These are phyloP conservation scores for Thelonectria blattea DNA, from an alignment of 2,329 filamentous ascomycete species.

Conservation along the genomic window DNA sequence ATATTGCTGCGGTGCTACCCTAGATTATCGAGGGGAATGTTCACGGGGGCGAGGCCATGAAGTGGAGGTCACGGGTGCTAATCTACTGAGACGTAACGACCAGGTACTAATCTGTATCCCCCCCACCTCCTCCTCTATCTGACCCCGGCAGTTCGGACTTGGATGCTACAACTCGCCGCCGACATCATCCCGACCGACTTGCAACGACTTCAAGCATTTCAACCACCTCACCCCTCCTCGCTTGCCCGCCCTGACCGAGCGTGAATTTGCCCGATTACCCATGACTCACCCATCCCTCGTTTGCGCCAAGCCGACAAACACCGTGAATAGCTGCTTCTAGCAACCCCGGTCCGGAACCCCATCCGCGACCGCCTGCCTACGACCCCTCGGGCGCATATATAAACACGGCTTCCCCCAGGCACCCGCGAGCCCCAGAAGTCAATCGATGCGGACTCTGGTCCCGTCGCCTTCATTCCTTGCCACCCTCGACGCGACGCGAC, in stretches of 20 bases:
- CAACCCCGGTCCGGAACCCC: constrained; percentile 16
- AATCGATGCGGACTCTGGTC: constrained; percentile 16
- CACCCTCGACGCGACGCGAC: constrained; percentile 12
- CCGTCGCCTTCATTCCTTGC: constrained; percentile 7
- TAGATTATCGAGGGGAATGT: constrained; percentile 6
- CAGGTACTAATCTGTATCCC: neutral
- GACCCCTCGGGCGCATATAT: constrained; percentile 1
- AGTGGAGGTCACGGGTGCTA: neutral
- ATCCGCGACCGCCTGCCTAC: constrained; percentile 12
- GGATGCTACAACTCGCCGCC: constrained; percentile 14
- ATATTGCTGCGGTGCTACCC: constrained; percentile 1
- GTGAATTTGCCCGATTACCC: no score
- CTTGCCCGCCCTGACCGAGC: no score
- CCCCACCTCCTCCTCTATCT: constrained; percentile 1
- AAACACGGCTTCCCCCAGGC: constrained; percentile 12
- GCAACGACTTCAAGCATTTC: neutral
- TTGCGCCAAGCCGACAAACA: neutral
- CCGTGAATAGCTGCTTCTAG: constrained; percentile 10
- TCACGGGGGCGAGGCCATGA: constrained; percentile 15
- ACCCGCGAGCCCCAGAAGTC: constrained; percentile 2
- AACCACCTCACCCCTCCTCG: no score
- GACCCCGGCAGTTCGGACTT: neutral
- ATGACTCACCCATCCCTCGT: constrained; percentile 13
- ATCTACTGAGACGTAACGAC: no score
- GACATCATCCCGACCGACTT: constrained; percentile 15